phyloP scores from a whole-genome alignment of 257 asterid genomes.

The Lycium barbarum region DNA sequence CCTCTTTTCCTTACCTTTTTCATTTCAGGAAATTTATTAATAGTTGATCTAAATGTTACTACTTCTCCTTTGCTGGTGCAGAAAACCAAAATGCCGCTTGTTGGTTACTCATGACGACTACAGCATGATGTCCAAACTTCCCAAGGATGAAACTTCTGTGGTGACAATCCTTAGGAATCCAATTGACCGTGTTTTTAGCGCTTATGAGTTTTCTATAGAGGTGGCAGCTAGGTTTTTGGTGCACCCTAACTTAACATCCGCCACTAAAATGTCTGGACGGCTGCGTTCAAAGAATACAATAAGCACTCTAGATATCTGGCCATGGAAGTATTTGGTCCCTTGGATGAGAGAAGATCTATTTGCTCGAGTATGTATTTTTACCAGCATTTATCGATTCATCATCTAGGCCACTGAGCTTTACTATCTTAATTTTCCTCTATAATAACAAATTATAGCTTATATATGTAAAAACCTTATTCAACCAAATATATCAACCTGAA shows the following conservation, averaged over 20 bases:
- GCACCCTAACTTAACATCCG: constrained; percentile 92
- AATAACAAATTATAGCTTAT: not conserved
- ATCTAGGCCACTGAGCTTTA: not conserved
- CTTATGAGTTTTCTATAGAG: constrained; percentile 96
- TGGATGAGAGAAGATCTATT: constrained; percentile 99
- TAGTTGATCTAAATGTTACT: constrained; percentile 33
- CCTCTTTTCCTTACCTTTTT: not conserved
- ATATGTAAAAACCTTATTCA: not conserved
- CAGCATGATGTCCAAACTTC: constrained; percentile 84
- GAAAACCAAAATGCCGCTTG: constrained; percentile 81
- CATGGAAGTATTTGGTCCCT: constrained; percentile 98
- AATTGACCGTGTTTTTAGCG: constrained; percentile 90
- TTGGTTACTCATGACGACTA: constrained; percentile 96
- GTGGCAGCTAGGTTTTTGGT: constrained; percentile 94
- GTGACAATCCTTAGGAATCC: constrained; percentile 95
- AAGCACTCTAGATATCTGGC: constrained; percentile 98
- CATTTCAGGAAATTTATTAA: not conserved
- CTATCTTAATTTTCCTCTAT: not conserved
- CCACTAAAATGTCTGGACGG: constrained; percentile 57
- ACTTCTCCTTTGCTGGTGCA: constrained; percentile 47
- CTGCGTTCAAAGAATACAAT: constrained; percentile 67
- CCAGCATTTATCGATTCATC: constrained; percentile 29
- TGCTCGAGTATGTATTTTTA: constrained; percentile 77
- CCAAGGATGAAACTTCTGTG: constrained; percentile 77
- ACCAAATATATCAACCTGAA: not conserved